These are phyloP conservation scores for Gossypium armourianum DNA, from an alignment of 441 rosid species.

Conservation along the genomic window DNA sequence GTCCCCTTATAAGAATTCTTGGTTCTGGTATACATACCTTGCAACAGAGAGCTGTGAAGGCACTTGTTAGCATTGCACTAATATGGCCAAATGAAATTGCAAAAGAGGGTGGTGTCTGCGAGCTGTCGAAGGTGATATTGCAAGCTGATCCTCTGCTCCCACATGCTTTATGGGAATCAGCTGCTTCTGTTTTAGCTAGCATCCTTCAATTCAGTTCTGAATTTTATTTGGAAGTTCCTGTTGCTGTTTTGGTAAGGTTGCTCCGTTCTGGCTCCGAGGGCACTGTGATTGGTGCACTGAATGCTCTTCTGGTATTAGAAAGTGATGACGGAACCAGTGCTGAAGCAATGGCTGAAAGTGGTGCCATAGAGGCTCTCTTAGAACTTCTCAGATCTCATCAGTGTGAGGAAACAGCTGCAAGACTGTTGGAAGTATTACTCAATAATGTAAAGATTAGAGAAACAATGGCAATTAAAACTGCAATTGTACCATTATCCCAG, in stretches of 20 bases:
- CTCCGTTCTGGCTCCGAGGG: slow-evolving; percentile 77
- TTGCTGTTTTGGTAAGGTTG: slow-evolving; percentile 86
- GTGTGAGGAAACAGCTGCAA: slow-evolving; percentile 95
- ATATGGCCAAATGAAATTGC: slow-evolving; percentile 95
- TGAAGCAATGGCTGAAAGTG: slow-evolving; percentile 98
- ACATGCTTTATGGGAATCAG: slow-evolving; percentile 90
- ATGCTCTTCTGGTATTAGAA: slow-evolving; percentile 93
- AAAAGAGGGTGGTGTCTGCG: slow-evolving; percentile 91
- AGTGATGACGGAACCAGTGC: slow-evolving; percentile 95
- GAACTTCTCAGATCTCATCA: slow-evolving; percentile 94
- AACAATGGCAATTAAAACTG: slow-evolving; percentile 77
- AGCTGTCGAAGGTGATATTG: slow-evolving; percentile 82
- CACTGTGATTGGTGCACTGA: slow-evolving; percentile 78
- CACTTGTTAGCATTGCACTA: slow-evolving; percentile 81
- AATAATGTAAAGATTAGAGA: slow-evolving; percentile 96
- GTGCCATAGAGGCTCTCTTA: slow-evolving; percentile 93
- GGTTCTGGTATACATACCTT: slow-evolving; percentile 83
- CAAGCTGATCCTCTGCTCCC: slow-evolving; percentile 92
- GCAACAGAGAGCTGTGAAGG: slow-evolving; percentile 99
- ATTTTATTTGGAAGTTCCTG: slow-evolving; percentile 89
- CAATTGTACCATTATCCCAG: slow-evolving; percentile 84
- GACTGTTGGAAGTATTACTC: slow-evolving; percentile 84
- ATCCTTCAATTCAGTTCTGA: slow-evolving; percentile 96
- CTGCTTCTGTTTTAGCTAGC: slow-evolving; percentile 74
- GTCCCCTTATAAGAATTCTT: slow-evolving; percentile 75